Evolutionary conservation across 2,329 filamentous ascomycete species (phyloP).

Genomic region (Aspergillus oerlinghausenensis): DNA sequence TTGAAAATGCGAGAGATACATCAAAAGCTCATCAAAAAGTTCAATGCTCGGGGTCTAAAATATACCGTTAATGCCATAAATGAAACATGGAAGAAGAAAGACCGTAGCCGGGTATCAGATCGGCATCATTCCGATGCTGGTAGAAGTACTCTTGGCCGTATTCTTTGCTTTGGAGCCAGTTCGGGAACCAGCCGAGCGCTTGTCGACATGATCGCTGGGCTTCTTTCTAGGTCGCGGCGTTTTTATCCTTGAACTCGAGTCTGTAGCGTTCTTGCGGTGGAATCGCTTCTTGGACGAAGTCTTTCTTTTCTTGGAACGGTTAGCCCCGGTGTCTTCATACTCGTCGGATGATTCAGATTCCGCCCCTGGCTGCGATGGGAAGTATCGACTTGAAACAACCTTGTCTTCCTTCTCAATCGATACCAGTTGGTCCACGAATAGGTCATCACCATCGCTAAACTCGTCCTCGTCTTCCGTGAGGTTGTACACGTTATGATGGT

Average conservation of each 20-base stretch:
- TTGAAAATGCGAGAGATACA: conserved; percentile 12
- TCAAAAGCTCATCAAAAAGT: conserved; percentile 4
- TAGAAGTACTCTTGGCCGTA: conserved; percentile 14
- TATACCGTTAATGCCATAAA: conserved; percentile 9
- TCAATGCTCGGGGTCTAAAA: not conserved
- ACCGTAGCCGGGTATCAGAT: conserved; percentile 19
- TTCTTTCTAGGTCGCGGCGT: conserved; percentile 21
- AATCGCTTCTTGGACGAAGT: conserved; percentile 21
- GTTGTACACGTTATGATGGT: conserved; percentile 44
- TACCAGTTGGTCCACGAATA: conserved; percentile 25
- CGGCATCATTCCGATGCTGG: conserved; percentile 38
- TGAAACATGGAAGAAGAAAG: not conserved
- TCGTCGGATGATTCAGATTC: conserved; percentile 21
- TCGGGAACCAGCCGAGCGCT: conserved; percentile 17
- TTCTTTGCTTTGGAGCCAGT: conserved; percentile 22
- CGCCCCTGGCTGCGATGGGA: conserved; percentile 21
- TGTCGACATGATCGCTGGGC: conserved; percentile 16
- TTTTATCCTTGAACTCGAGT: conserved; percentile 21
- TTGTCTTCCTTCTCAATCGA: conserved; percentile 22
- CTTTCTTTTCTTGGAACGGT: conserved; percentile 21
- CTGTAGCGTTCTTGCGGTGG: conserved; percentile 22
- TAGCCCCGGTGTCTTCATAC: conserved; percentile 14
- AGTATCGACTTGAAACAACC: conserved; percentile 32
- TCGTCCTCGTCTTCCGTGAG: conserved; percentile 43
- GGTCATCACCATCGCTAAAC: conserved; percentile 29